These are phyloP conservation scores for Linaria vulgaris DNA, from an alignment of 257 asterid species.

Conservation along the genomic window DNA sequence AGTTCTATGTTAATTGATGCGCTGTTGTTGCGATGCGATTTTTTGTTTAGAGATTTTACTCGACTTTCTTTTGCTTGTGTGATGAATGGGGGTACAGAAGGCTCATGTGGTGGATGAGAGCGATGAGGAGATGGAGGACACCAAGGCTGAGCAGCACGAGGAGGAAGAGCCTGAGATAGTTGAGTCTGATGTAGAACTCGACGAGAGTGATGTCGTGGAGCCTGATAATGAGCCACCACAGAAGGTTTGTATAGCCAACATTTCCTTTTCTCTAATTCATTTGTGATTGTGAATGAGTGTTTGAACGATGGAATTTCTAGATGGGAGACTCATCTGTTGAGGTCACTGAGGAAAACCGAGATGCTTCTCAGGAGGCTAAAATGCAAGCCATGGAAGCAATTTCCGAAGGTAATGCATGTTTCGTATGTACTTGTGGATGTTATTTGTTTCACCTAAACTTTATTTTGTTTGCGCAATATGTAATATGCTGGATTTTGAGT, in stretches of 20 bases:
- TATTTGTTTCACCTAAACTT: neutral
- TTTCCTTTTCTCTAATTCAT: neutral
- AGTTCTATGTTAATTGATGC: neutral
- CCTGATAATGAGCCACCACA: constrained; percentile 89
- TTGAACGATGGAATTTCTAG: constrained; percentile 36
- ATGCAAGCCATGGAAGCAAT: constrained; percentile 89
- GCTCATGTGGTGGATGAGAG: constrained; percentile 57
- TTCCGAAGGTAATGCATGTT: constrained; percentile 64
- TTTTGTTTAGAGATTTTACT: too few species aligned
- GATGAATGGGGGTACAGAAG: constrained; percentile 42
- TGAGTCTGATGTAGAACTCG: constrained; percentile 92
- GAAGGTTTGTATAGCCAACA: constrained; percentile 40
- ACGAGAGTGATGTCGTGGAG: constrained; percentile 74
- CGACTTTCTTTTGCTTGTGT: neutral
- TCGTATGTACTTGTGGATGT: neutral
- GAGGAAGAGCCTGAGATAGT: constrained; percentile 86
- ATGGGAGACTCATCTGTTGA: constrained; percentile 90
- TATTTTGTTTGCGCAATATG: neutral
- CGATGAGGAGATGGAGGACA: constrained; percentile 72
- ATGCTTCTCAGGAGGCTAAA: constrained; percentile 93
- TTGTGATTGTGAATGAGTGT: constrained; percentile 1
- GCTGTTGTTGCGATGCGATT: too few species aligned
- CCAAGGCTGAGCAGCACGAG: constrained; percentile 48
- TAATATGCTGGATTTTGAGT: constrained; percentile 1
- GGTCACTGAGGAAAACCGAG: constrained; percentile 86